Percentiles rank a stretch among this genome's conserved stretches.
Conservation (phyloP, 768 basidiomycete genomes). For the Tylopilus vinaceipallidus region DNA sequence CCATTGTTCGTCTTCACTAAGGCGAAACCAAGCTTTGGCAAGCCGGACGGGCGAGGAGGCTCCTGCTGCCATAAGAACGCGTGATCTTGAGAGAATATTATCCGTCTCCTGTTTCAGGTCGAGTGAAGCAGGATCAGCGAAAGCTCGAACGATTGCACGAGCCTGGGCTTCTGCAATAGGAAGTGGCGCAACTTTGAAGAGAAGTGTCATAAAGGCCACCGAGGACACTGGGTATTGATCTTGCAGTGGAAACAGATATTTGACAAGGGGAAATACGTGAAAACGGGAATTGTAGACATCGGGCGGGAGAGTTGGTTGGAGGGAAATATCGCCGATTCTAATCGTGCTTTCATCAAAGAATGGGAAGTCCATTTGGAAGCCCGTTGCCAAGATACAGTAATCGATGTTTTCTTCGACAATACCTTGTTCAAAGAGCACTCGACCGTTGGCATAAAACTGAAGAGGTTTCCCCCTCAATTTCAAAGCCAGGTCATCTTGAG, state of each 20-base stretch:
- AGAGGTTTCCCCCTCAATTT: constrained; percentile 43
- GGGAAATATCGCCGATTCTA: constrained; percentile 39
- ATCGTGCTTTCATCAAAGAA: constrained; percentile 48
- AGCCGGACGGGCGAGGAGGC: constrained; percentile 40
- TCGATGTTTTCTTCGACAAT: constrained; percentile 53
- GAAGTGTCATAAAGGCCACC: constrained; percentile 67
- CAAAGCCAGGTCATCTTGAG: constrained; percentile 34
- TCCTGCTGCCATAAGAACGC: constrained; percentile 35
- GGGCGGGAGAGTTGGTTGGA: constrained; percentile 46
- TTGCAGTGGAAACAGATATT: constrained; percentile 66
- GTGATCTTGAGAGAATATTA: constrained; percentile 49
- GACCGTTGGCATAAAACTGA: constrained; percentile 41
- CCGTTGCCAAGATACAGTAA: constrained; percentile 72
- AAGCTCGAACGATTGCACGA: constrained; percentile 54
- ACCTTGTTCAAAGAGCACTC: constrained; percentile 60
- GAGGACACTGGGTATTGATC: constrained; percentile 42
- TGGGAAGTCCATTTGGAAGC: constrained; percentile 63
- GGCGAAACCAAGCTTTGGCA: constrained; percentile 55
- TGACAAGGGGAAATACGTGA: constrained; percentile 68
- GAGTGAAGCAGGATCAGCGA: constrained; percentile 49
- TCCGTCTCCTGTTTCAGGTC: constrained; percentile 47
- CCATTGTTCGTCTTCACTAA: constrained; percentile 56
- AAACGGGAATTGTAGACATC: constrained; percentile 62
- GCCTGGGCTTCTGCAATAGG: constrained; percentile 81
- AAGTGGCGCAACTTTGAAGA: constrained; percentile 61